Conservation (phyloP, 176 grass and related monocot species). For the Miscanthus lutarioriparius region DNA sequence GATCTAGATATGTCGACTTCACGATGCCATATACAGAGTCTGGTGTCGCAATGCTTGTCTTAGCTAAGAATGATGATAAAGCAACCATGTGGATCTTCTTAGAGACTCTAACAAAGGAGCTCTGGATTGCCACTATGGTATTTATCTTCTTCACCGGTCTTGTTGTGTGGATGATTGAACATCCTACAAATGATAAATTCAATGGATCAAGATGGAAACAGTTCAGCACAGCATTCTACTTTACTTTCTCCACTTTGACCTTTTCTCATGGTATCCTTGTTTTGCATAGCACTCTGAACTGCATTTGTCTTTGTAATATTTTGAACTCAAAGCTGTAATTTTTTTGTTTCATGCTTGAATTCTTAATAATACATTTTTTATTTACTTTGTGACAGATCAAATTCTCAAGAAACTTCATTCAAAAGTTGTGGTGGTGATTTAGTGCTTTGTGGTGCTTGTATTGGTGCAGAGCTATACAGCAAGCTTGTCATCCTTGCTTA, state of each 20-base stretch:
- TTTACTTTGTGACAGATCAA: conserved; percentile 6
- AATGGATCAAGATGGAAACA: conserved; percentile 8
- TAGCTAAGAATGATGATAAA: background rate
- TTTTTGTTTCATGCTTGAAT: background rate
- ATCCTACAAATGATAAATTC: background rate
- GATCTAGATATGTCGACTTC: conserved; percentile 45
- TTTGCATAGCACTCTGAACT: background rate
- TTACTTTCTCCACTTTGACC: conserved; percentile 54
- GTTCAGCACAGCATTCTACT: conserved; percentile 53
- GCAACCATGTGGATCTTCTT: conserved; percentile 53
- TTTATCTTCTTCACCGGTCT: conserved; percentile 45
- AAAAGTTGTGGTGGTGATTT: conserved; percentile 56
- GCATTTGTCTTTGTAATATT: background rate
- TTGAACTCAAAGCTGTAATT: background rate
- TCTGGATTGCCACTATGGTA: conserved; percentile 41
- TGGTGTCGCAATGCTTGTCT: conserved; percentile 48
- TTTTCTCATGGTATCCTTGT: conserved; percentile 54
- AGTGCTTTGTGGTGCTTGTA: conserved; percentile 56
- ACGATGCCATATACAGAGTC: conserved; percentile 58
- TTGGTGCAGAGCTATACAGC: conserved; percentile 66
- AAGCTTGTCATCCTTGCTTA: conserved; percentile 68
- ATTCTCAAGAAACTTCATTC: conserved; percentile 32
- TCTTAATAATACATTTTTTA: background rate
- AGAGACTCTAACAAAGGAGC: conserved; percentile 31
- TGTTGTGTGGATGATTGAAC: conserved; percentile 39